Evolutionary conservation across 345 rosid genomes (phyloP).

Genomic region (Triadica sebifera): DNA sequence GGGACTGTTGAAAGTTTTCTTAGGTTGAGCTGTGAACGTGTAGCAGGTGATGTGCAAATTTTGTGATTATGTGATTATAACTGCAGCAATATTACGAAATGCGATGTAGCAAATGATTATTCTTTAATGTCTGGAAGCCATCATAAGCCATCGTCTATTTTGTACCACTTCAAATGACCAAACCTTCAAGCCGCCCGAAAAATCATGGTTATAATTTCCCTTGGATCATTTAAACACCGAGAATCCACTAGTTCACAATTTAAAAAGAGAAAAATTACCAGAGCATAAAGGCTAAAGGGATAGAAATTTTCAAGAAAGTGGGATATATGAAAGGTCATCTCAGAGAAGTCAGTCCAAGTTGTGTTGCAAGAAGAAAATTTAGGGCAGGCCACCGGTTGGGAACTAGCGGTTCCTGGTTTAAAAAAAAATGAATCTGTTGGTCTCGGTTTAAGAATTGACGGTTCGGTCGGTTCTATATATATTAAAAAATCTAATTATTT

Average conservation of each 20-base stretch:
- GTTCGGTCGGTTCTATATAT: too few relatives aligned
- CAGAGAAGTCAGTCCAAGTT: neutral
- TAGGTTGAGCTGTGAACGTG: neutral
- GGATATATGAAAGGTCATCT: neutral
- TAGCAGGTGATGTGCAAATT: neutral
- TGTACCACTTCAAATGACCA: conserved; percentile 91
- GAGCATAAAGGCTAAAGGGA: conserved; percentile 16
- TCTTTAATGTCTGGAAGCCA: neutral
- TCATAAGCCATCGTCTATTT: too few relatives aligned
- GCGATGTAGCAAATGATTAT: neutral
- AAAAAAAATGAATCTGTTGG: too few relatives aligned
- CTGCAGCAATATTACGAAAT: neutral
- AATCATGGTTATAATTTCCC: conserved; percentile 1
- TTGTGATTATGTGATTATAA: neutral
- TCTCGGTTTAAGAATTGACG: too few relatives aligned
- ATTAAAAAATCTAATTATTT: too few relatives aligned
- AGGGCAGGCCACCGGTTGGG: too few relatives aligned
- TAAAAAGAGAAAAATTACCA: conserved; percentile 35
- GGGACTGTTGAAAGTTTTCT: neutral
- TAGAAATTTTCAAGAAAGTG: neutral
- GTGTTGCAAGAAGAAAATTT: conserved; percentile 4
- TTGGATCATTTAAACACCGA: too few relatives aligned
- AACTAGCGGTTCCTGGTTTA: too few relatives aligned
- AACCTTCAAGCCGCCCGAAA: conserved; percentile 62
- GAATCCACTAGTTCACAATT: too few relatives aligned